Base-by-base conservation (phyloP, 768 basidiomycete species). In the Crucibulum laeve region DNA sequence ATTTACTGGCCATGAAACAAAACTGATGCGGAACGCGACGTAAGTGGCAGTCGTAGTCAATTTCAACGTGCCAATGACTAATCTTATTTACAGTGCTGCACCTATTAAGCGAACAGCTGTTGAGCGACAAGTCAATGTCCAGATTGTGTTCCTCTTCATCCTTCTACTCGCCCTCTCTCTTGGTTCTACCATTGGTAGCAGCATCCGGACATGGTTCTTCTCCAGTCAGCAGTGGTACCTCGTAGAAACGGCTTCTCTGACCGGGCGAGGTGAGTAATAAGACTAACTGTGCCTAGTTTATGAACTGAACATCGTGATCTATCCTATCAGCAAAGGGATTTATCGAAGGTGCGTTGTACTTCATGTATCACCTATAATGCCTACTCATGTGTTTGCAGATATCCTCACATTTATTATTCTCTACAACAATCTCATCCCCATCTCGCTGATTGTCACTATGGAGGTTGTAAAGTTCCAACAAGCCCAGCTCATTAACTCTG, bases 401-500 rank as follows among this genome's bases (percentile, higher is more conserved):
- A 91, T 98, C 45, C 76, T 99, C 28, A 98, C 96, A 7, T 99
- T 97, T 71, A 90, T 98, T 64, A 95, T 99, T 63, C 76, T 97
- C 30, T 98, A 97, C 74, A 98, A 97, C 71, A 99, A 98, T 69
- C 77, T 99, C 53, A 98, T 99, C 48, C 95, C 95, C 3, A 99
- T 99, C 56, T 98, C 95, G 44, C 83, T 99, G 53, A 95, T 98
- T 55, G 96, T 99, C 53, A 98, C 96, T 3, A 98, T 98, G 87
- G 96, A 99, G 70, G 88, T 98, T 25, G 96, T 99, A 69, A 97
- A 97, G 62, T 98, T 87, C 57, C 93, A 96, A 61, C 96, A 98
- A 68, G 94, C 96, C 1, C 87, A 90, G 25, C 77, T 97, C 41
- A 99, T 99, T 73, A 99, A 98, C 63, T 92, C 80, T 19, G 96